Conservation (phyloP, 2,329 filamentous ascomycete species). For the Mollisia scopiformis region DNA sequence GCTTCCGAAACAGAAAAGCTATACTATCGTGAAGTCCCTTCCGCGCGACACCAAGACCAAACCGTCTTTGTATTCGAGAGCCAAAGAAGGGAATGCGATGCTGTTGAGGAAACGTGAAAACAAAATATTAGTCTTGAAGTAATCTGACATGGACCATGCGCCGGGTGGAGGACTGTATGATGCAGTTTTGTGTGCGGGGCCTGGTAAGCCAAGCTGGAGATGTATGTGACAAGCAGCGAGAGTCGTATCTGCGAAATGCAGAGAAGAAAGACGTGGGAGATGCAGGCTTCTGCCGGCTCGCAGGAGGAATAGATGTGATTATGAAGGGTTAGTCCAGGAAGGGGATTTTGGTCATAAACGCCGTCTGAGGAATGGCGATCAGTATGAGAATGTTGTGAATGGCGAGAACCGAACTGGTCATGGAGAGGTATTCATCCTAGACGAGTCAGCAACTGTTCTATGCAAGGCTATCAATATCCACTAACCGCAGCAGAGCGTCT, state of each 20-base stretch:
- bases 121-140: constrained; percentile 35
- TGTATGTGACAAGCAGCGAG: constrained; percentile 34
- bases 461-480: constrained; percentile 21
- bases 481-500: constrained; percentile 87
- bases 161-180: constrained; percentile 20
- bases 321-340: constrained; percentile 26
- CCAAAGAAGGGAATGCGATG: constrained; percentile 29
- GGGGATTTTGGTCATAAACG: constrained; percentile 29
- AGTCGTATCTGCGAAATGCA: constrained; percentile 32
- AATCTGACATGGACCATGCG: constrained; percentile 30
- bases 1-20: constrained; percentile 31
- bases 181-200: constrained; percentile 19
- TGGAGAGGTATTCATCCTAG: constrained; percentile 33
- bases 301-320: constrained; percentile 30
- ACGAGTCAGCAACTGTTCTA: constrained; percentile 20
- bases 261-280: constrained; percentile 21
- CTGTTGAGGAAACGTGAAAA: constrained; percentile 26
- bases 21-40: constrained; percentile 34
- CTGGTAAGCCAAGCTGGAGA: constrained; percentile 11
- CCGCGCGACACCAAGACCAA: constrained; percentile 29
- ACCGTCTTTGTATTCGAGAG: constrained; percentile 26
- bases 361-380: constrained; percentile 22
- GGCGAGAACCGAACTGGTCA: constrained; percentile 16
- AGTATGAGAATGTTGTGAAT: constrained; percentile 1
- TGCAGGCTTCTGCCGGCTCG: constrained; percentile 23